phyloP scores from a whole-genome alignment of 495 filamentous ascomycete genomes.

The Penicillium odoratum region DNA sequence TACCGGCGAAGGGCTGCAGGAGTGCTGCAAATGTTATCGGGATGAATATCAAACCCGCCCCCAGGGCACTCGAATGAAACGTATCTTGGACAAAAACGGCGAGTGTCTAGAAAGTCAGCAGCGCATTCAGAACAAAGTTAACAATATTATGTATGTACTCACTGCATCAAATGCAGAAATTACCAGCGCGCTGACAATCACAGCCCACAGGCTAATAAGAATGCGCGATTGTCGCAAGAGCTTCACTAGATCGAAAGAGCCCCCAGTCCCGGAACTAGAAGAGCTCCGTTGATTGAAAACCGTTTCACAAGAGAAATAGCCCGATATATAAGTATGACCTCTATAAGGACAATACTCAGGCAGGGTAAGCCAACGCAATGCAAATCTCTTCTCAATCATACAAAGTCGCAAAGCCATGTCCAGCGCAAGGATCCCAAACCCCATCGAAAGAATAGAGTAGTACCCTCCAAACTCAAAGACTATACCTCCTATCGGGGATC shows the following conservation, averaged over 20 bases:
- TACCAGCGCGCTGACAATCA: conserved; percentile 17
- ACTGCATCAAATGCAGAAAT: conserved; percentile 24
- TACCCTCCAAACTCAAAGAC: neutral
- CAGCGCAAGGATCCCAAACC: neutral
- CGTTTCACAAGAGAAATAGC: neutral
- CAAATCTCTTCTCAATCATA: neutral
- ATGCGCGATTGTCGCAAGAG: conserved; percentile 18
- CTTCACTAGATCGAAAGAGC: neutral
- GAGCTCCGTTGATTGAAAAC: neutral
- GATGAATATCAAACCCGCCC: conserved; percentile 70
- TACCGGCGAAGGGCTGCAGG: conserved; percentile 34
- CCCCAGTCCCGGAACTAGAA: neutral
- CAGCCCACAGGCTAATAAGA: conserved; percentile 20
- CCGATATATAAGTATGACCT: neutral
- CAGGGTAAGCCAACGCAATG: neutral
- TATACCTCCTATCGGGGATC: neutral
- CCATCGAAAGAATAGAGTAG: neutral
- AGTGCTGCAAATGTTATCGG: conserved; percentile 62
- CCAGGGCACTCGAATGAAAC: conserved; percentile 60
- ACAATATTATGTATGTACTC: conserved; percentile 44
- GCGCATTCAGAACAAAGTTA: no score
- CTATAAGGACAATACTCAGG: neutral
- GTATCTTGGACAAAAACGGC: neutral
- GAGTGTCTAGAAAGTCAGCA: neutral
- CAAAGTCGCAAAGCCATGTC: neutral